phyloP scores from a whole-genome alignment of 2,329 filamentous ascomycete species.

The Penicillium concentricum region DNA sequence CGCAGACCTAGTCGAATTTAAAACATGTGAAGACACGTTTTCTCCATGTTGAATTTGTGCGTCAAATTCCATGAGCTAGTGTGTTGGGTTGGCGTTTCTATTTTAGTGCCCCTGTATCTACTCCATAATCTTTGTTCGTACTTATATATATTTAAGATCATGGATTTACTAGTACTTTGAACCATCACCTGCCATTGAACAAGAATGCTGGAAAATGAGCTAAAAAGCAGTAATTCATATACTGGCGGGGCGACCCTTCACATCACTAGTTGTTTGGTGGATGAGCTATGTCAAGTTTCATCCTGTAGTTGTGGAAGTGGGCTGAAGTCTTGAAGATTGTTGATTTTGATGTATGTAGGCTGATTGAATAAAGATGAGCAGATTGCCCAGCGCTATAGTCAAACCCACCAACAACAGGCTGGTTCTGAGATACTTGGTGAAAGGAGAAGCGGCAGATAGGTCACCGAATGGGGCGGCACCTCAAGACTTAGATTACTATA shows the following conservation, averaged over 20 bases:
- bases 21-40: neutral
- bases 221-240: neutral
- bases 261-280: constrained; percentile 45
- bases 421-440: constrained; percentile 31
- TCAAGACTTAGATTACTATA: neutral
- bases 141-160: neutral
- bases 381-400: neutral
- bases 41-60: neutral
- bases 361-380: constrained; percentile 7
- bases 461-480: constrained; percentile 29
- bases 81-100: neutral
- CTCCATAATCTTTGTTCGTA: neutral
- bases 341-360: constrained; percentile 29
- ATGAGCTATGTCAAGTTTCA: constrained; percentile 37
- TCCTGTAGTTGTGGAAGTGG: constrained; percentile 38
- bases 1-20: neutral
- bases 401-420: neutral
- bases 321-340: constrained; percentile 30
- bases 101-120: neutral
- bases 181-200: neutral
- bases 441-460: neutral
- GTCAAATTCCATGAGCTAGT: neutral
- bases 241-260: constrained; percentile 63
- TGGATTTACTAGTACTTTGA: neutral
- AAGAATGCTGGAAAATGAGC: neutral